Conservation (phyloP, 2,329 filamentous ascomycete genomes). For the Fusarium miscanthi region DNA sequence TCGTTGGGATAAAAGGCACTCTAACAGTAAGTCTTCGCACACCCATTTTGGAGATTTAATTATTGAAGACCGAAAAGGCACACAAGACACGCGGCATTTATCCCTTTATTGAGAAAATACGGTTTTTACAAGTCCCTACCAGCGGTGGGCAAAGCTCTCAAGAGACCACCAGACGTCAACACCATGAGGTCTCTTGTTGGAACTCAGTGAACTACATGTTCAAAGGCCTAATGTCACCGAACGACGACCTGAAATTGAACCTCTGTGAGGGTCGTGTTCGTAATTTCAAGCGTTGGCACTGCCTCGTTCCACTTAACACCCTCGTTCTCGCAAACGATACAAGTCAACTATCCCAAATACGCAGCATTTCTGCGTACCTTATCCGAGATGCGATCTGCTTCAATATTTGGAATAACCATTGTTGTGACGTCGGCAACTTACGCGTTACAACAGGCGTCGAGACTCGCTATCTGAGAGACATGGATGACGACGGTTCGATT, state of each 20-base stretch:
- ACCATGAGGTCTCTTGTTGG: not conserved
- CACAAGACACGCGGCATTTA: fast-evolving
- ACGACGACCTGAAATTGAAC: fast-evolving
- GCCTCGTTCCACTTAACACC: fast-evolving
- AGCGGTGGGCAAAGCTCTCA: fast-evolving
- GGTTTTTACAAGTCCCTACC: not conserved
- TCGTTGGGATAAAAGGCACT: fast-evolving
- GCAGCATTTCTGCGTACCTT: not conserved
- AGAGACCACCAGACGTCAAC: no score
- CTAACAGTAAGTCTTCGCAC: not conserved
- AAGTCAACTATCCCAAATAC: fast-evolving
- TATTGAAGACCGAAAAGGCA: not conserved
- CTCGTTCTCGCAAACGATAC: fast-evolving
- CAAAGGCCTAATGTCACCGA: fast-evolving
- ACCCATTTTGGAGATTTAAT: fast-evolving
- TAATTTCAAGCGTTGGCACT: not conserved
- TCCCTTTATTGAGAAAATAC: not conserved
- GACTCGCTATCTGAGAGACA: fast-evolving
- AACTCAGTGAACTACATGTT: not conserved
- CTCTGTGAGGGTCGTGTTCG: not conserved
- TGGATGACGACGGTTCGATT: fast-evolving
- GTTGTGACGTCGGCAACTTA: not conserved
- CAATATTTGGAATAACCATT: fast-evolving
- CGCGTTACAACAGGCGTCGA: fast-evolving
- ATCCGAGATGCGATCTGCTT: not conserved